Base-by-base conservation (phyloP, 2,329 filamentous ascomycete genomes). In the Harringtonia lauricola region DNA sequence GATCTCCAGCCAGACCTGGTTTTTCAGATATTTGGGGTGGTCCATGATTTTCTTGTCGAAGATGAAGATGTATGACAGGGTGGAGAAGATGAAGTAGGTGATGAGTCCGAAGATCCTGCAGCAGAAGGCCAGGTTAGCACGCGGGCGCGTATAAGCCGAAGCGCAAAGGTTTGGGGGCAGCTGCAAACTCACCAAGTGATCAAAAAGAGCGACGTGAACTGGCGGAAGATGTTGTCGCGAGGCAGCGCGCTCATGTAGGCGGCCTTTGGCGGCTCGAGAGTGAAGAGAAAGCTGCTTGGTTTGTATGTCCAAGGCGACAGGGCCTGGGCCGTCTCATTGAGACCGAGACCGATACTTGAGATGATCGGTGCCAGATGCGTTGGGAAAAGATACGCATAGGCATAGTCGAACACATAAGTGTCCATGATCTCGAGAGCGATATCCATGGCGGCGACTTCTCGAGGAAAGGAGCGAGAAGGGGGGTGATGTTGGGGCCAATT, bases 21-120 rank as follows among this genome's bases (percentile, higher is more conserved):
- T 90, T 67, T 92, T 94, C 58, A 95, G 81, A 64, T 90, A 96
- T 59, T 92, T 92, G 39, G 90, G 90, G 62, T 96, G 90, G 42
- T 86, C 71, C 64, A 90, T 79, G 36, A 86, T 92, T 35, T 79
- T 75, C 64, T 95, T 92, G 65, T 95, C 89, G 67, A 95, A 95
- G 58, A 95, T 72, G 66, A 95, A 83, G 57, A 82, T 56, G 65
- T 94, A 96, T 15, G 88, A 95, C 17, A 94, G 70, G 7, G 81
- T 73, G 4, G 89, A 85, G 59, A 86, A 87, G 51, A 86, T 55
- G 62, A 90, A 95, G 72, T 95, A 96, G 44, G 92, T 70, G 38
- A 88, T 51, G 29, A 89, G 64, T 44, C 89, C 90, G 56, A 94
- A 94, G 54, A 95, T 61, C 82, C 89, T 95, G 19, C 2, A n/a